These are phyloP conservation scores for Diddensiella transvaalensis DNA, from an alignment of 805 yeast genomes.

Conservation along the genomic window DNA sequence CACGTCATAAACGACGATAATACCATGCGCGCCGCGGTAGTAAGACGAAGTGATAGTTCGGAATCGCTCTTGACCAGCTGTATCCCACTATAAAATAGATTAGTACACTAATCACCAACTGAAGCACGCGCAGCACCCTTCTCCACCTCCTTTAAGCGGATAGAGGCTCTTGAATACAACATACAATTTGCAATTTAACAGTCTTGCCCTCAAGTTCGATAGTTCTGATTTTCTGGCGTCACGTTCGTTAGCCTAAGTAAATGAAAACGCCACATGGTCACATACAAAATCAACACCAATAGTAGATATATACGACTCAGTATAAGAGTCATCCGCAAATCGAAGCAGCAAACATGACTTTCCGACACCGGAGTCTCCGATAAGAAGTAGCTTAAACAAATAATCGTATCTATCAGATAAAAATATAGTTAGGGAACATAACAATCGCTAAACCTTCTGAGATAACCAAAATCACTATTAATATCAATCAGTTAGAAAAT, in stretches of 20 bases:
- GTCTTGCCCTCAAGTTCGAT: constrained; percentile 92
- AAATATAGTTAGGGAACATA: no score
- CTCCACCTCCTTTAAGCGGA: no score
- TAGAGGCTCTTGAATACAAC: no score
- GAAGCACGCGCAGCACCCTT: neutral
- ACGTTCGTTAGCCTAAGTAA: neutral
- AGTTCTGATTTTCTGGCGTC: constrained; percentile 46
- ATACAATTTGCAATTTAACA: constrained; percentile 81
- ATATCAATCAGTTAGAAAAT: no score
- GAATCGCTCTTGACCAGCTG: constrained; percentile 98
- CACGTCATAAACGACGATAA: constrained; percentile 95
- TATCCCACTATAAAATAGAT: constrained; percentile 88
- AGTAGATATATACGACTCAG: constrained; percentile 94
- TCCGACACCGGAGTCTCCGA: constrained; percentile 99
- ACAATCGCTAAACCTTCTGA: no score
- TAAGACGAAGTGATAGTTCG: constrained; percentile 96
- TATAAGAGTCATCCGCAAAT: constrained; percentile 95
- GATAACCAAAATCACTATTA: no score
- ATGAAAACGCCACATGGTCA: neutral
- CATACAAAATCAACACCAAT: constrained; percentile 88
- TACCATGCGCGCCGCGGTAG: constrained; percentile 98
- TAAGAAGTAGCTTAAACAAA: constrained; percentile 87
- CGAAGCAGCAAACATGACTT: constrained; percentile 92
- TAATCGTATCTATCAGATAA: constrained; percentile 80
- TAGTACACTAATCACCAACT: constrained; percentile 1